Conservation (phyloP, 116 monocot species). For the Zostera marina region DNA sequence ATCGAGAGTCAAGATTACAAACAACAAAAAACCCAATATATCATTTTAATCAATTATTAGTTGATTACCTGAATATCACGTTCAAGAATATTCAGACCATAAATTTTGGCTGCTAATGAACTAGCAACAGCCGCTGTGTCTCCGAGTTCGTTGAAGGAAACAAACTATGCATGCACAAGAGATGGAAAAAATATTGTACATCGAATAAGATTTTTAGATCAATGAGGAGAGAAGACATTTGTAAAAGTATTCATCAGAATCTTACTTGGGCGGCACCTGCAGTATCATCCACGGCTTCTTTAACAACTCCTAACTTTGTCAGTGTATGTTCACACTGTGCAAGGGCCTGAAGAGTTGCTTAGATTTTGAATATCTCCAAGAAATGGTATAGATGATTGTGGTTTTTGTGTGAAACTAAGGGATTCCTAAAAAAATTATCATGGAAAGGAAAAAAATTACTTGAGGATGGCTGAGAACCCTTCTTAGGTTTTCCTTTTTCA, state of each 20-base stretch:
- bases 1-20: background rate
- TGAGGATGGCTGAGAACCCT: conserved; percentile 95
- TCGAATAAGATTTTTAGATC: no score
- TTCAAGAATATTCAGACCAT: conserved; percentile 67
- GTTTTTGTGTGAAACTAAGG: background rate
- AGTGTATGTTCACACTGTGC: conserved; percentile 86
- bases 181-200: background rate
- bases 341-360: conserved; percentile 40
- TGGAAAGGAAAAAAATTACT: conserved; percentile 18
- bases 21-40: background rate
- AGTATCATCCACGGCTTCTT: conserved; percentile 89
- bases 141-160: conserved; percentile 43
- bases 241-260: background rate
- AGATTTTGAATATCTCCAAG: background rate
- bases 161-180: conserved; percentile 25
- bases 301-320: conserved; percentile 54
- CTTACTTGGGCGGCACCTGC: conserved; percentile 87
- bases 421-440: background rate
- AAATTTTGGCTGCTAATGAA: conserved; percentile 66
- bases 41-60: background rate
- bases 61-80: conserved; percentile 70
- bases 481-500: conserved; percentile 44
- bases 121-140: conserved; percentile 93
- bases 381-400: background rate
- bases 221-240: no score